Conservation (phyloP, 2,329 filamentous ascomycete species). For the Tolypocladium tundrense region DNA sequence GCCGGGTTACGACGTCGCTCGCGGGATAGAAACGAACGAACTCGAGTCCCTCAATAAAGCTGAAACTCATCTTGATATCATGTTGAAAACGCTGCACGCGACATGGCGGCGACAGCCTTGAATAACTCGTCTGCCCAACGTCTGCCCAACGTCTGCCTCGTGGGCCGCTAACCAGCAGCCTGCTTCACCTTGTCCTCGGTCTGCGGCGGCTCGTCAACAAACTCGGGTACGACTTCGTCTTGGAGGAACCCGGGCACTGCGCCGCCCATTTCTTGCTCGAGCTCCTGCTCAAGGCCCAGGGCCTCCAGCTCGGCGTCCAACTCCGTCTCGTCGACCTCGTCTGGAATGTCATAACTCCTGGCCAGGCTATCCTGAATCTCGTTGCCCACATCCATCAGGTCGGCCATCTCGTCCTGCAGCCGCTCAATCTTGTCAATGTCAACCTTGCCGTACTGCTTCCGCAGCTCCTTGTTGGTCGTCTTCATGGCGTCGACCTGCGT, state of each 20-base stretch:
- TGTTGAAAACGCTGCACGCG: background rate
- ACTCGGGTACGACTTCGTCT: conserved; percentile 77
- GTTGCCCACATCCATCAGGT: conserved; percentile 93
- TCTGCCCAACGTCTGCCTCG: background rate
- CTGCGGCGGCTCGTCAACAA: conserved; percentile 85
- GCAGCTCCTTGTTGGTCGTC: conserved; percentile 86
- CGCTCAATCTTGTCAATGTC: conserved; percentile 96
- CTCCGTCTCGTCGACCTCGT: conserved; percentile 95
- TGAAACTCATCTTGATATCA: background rate
- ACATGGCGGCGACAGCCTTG: background rate
- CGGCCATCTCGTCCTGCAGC: conserved; percentile 98
- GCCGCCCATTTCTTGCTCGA: conserved; percentile 57
- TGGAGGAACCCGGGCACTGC: conserved; percentile 78
- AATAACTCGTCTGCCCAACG: background rate
- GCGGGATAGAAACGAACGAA: background rate
- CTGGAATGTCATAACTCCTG: conserved; percentile 85
- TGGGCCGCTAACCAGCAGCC: conserved; percentile 43
- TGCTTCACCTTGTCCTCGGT: conserved; percentile 70
- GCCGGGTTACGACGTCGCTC: background rate
- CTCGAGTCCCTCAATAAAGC: background rate
- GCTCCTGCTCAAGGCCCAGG: conserved; percentile 84
- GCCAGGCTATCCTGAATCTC: conserved; percentile 95
- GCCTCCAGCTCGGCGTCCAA: conserved; percentile 94
- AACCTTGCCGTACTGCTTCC: conserved; percentile 92
- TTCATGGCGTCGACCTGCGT: conserved; percentile 97